Evolutionary conservation across 106 monocot genomes (phyloP).

Genomic region (Apostasia ramifera): DNA sequence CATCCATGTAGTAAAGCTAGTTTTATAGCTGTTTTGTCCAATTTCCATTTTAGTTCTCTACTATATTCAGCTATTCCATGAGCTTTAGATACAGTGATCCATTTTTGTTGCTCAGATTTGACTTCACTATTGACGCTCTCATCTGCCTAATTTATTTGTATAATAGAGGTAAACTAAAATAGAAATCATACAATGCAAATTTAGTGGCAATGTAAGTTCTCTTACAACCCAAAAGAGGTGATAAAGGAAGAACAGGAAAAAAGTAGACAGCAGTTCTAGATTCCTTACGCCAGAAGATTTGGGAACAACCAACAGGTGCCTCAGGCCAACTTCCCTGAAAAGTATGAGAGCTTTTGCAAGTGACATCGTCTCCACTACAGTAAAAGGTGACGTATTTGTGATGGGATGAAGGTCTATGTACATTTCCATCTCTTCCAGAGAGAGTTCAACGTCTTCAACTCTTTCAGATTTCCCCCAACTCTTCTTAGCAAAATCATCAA

Average conservation of each 20-base stretch:
- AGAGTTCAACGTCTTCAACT: conserved; percentile 43
- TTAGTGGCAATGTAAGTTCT: no score
- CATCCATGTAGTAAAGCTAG: no score
- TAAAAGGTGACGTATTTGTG: conserved; percentile 60
- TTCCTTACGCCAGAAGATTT: conserved; percentile 45
- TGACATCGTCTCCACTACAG: conserved; percentile 71
- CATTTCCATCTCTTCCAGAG: conserved; percentile 61
- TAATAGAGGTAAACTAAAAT: no score
- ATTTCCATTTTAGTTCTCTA: no score
- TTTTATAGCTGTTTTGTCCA: no score
- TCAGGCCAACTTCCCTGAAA: conserved; percentile 61
- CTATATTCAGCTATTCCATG: no score
- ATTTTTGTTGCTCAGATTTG: no score
- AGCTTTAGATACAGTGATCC: no score
- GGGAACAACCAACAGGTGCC: conserved; percentile 59
- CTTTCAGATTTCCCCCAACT: conserved; percentile 48
- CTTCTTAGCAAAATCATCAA: conserved; percentile 52
- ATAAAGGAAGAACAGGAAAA: neutral
- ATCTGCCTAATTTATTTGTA: neutral
- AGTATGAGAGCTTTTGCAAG: conserved; percentile 61
- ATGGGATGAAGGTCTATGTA: conserved; percentile 62
- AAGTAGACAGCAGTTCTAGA: neutral
- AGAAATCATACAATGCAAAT: no score
- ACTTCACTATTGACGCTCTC: no score
- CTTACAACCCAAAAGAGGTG: neutral